Conservation (phyloP, 768 basidiomycete genomes). For the Leccinum olivaceopallidum region DNA sequence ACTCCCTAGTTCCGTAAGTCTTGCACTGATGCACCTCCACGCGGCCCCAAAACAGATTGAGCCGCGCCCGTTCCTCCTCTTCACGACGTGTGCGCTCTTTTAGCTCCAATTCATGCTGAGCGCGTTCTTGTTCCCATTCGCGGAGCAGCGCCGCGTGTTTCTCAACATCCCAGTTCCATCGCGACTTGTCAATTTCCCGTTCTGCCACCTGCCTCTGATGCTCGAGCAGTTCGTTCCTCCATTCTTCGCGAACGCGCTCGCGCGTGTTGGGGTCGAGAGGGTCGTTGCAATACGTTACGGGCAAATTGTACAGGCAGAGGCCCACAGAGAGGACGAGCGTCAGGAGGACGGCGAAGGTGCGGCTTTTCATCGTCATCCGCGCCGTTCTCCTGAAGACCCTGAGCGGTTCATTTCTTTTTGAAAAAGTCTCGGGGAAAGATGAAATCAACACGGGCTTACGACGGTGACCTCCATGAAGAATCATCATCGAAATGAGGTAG, state of each 20-base stretch:
- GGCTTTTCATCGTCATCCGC: too few relatives aligned
- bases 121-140: slow-evolving; percentile 12
- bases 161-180: not conserved
- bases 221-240: not conserved
- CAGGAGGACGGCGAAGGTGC: not conserved
- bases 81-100: slow-evolving; percentile 22
- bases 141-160: not conserved
- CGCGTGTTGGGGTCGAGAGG: not conserved
- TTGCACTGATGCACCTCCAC: slow-evolving; percentile 24
- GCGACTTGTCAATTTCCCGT: not conserved
- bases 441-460: too few relatives aligned
- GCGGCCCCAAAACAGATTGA: slow-evolving; percentile 26
- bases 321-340: not conserved
- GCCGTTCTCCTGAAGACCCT: too few relatives aligned
- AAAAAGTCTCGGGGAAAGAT: too few relatives aligned
- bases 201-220: not conserved
- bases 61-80: slow-evolving; percentile 28
- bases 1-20: slow-evolving; percentile 29
- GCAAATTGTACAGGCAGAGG: not conserved
- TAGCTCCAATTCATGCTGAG: slow-evolving; percentile 6
- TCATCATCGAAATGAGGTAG: too few relatives aligned
- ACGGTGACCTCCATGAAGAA: too few relatives aligned
- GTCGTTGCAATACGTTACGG: not conserved
- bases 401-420: too few relatives aligned
- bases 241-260: not conserved